Percentiles rank a stretch among this genome's conserved stretches.
phyloP scores from a whole-genome alignment of 352 stramenopile species.

The Peronospora farinosa region DNA sequence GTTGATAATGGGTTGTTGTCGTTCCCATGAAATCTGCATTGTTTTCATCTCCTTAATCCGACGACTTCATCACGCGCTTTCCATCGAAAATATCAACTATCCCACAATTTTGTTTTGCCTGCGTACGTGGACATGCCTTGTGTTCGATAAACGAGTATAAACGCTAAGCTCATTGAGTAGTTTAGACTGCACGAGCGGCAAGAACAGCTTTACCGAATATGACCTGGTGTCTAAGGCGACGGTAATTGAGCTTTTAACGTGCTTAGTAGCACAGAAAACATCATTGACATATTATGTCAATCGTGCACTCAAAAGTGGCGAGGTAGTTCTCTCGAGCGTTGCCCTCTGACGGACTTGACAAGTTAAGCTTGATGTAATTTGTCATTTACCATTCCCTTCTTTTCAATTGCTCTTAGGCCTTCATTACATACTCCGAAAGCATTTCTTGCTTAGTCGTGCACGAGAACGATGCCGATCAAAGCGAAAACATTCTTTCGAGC shows the following conservation, averaged over 20 bases:
- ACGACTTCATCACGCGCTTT: slow-evolving; percentile 61
- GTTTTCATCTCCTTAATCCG: slow-evolving; percentile 72
- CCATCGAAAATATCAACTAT: slow-evolving; percentile 70
- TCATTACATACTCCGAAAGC: too few species aligned
- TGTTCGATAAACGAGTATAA: slow-evolving; percentile 53
- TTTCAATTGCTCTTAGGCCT: too few species aligned
- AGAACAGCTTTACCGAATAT: slow-evolving; percentile 47
- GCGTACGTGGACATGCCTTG: slow-evolving; percentile 46
- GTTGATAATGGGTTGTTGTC: slow-evolving; percentile 62
- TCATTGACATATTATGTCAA: slow-evolving; percentile 24
- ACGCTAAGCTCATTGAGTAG: slow-evolving; percentile 63
- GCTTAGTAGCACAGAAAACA: slow-evolving; percentile 57
- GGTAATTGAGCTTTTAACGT: slow-evolving; percentile 33
- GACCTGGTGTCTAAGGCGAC: slow-evolving; percentile 35
- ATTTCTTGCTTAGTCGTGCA: too few species aligned
- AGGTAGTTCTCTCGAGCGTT: too few species aligned
- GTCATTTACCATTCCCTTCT: too few species aligned
- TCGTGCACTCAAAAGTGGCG: too few species aligned
- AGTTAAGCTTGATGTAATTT: too few species aligned
- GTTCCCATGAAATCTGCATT: slow-evolving; percentile 78
- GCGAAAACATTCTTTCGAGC: too few species aligned
- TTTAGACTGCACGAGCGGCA: slow-evolving; percentile 48
- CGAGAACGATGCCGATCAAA: too few species aligned
- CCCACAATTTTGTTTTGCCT: slow-evolving; percentile 49
- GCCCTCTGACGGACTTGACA: too few species aligned